Conservation (phyloP, 441 rosid species). For the Cnidoscolus chayamansa region DNA sequence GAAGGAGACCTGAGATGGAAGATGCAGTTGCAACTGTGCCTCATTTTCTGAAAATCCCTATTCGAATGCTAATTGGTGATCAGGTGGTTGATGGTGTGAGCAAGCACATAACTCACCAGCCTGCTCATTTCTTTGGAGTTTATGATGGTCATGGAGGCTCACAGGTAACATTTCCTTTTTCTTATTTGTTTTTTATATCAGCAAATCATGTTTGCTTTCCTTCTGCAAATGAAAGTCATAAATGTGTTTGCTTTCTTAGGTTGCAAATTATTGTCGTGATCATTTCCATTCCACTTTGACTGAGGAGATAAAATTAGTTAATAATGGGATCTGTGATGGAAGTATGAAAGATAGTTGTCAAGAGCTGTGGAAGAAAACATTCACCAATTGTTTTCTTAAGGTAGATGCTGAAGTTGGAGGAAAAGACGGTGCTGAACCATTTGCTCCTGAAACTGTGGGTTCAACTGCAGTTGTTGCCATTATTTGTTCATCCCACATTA, state of each 20-base stretch:
- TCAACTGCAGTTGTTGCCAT: slow-evolving; percentile 87
- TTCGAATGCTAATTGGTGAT: slow-evolving; percentile 63
- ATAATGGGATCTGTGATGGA: slow-evolving; percentile 36
- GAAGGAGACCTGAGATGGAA: slow-evolving; percentile 96
- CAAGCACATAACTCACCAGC: slow-evolving; percentile 46
- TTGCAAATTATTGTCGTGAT: slow-evolving; percentile 72
- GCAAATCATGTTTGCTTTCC: neutral
- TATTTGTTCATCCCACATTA: slow-evolving; percentile 70
- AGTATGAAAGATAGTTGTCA: slow-evolving; percentile 46
- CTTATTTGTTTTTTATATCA: neutral
- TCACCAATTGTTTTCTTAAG: slow-evolving; percentile 63
- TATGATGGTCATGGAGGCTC: slow-evolving; percentile 97
- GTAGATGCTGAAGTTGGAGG: slow-evolving; percentile 82
- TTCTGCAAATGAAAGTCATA: slow-evolving; percentile 3
- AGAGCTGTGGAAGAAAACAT: slow-evolving; percentile 67
- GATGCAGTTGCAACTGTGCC: slow-evolving; percentile 71
- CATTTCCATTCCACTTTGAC: slow-evolving; percentile 60
- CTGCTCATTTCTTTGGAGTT: slow-evolving; percentile 79
- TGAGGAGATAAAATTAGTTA: slow-evolving; percentile 53
- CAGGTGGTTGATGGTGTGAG: slow-evolving; percentile 48
- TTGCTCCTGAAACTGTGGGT: slow-evolving; percentile 89
- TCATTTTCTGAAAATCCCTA: slow-evolving; percentile 55
- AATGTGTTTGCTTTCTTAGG: slow-evolving; percentile 39
- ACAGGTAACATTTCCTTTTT: slow-evolving; percentile 46
- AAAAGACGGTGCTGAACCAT: slow-evolving; percentile 42